These are phyloP conservation scores for Tylopilus vinaceipallidus DNA, from an alignment of 768 basidiomycete genomes.

Conservation along the genomic window DNA sequence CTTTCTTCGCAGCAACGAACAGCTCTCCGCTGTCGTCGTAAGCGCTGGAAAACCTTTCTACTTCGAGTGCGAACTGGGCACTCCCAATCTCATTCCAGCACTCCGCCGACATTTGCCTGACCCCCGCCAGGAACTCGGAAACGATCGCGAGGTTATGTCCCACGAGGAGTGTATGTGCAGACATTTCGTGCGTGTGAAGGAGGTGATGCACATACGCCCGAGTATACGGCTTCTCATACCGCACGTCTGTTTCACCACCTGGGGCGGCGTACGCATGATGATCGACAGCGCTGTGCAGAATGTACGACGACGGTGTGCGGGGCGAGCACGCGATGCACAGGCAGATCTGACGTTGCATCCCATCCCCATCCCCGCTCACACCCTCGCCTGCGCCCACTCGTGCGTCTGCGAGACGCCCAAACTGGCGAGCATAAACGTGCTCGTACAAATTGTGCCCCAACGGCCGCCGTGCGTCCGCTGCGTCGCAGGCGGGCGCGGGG, in stretches of 20 bases:
- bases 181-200: conserved; percentile 88
- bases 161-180: conserved; percentile 69
- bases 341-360: conserved; percentile 32
- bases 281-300: conserved; percentile 49
- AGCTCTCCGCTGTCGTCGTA: conserved; percentile 52
- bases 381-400: conserved; percentile 26
- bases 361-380: neutral
- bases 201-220: conserved; percentile 82
- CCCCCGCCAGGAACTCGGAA: conserved; percentile 57
- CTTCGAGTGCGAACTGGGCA: conserved; percentile 41
- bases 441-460: conserved; percentile 78
- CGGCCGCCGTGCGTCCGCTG: neutral
- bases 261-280: conserved; percentile 18
- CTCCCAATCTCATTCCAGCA: neutral
- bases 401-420: conserved; percentile 47
- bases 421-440: conserved; percentile 55
- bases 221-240: conserved; percentile 35
- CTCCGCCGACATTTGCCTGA: conserved; percentile 41
- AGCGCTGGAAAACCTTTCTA: conserved; percentile 43
- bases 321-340: conserved; percentile 59
- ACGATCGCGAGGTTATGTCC: conserved; percentile 76
- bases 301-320: conserved; percentile 29
- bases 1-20: conserved; percentile 48
- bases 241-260: neutral
- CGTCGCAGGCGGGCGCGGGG: conserved; percentile 38